Evolutionary conservation across 495 filamentous ascomycete species (phyloP), one percentile per base, ranked within the genome.

Genomic region (Aspergillus cristatus): DNA sequence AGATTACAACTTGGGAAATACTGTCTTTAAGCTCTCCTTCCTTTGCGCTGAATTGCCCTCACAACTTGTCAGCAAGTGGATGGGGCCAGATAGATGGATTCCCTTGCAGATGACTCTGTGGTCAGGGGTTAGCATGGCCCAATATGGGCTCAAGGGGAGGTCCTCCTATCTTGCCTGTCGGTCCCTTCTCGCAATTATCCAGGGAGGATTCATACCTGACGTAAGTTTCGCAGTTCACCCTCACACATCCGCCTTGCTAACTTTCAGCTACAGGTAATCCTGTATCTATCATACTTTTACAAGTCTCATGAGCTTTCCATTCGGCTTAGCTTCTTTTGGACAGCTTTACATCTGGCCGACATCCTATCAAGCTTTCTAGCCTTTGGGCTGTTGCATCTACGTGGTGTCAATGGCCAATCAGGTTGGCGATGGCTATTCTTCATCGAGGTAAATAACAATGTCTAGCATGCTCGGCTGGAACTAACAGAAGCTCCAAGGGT

Each of bases 21-120:
- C 48, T 1, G 35, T 56, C 3, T 59, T 50, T 32, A 42, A 40
- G 10, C 32, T 55, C 7, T 49, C 45, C 14, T 60, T 48, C 16
- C 46, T 55, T 6, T 32, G 48, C 3, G 45, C 47, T 40, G 79
- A 78, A 57, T 78, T 82, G 48, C 79, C 80, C 0, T 81, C 78
- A 0, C 80, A 84, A 46, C 62, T 84, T 1, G 55, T 83, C 31
- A 65, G 61, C 32, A 85, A 85, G 47, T 67, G 65, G 46, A 42
- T 86, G 14, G 84, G 84, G 0, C 79, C 81, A 0, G 83, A 88
- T 54, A 66, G 70, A 14, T 89, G 83, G 79, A 82, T 90, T 31
- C 82, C 84, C 0, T 58, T 74, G 7, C 81, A 86, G 48, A 86
- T 86, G 67, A 58, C 79, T 0, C 58, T 72, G 0, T 88, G 82